Evolutionary conservation across 768 basidiomycete genomes (phyloP).

Genomic region (Leccinellum albellum): DNA sequence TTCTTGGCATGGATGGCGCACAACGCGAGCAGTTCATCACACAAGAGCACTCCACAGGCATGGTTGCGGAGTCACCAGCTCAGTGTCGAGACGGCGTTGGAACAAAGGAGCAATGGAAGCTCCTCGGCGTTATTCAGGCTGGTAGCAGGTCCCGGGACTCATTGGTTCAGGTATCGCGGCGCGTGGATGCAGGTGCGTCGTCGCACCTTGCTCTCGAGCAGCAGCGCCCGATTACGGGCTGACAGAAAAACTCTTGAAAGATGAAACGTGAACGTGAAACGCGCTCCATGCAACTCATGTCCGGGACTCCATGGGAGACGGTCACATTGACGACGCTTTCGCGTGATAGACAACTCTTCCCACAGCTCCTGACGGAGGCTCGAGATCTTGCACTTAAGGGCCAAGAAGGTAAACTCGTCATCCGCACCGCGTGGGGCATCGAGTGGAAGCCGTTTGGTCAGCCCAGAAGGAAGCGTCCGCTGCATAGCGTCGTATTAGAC

Average conservation of each 20-base stretch:
- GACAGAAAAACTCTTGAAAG: constrained; percentile 37
- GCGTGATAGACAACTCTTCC: constrained; percentile 77
- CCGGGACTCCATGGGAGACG: constrained; percentile 96
- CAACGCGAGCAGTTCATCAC: constrained; percentile 42
- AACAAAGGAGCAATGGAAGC: constrained; percentile 87
- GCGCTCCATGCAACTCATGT: constrained; percentile 85
- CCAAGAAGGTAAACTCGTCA: constrained; percentile 91
- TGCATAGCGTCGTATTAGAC: constrained; percentile 85
- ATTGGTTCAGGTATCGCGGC: constrained; percentile 84
- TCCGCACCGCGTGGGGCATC: constrained; percentile 94
- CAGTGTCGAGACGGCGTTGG: constrained; percentile 88
- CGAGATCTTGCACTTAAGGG: constrained; percentile 78
- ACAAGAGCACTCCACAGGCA: constrained; percentile 19
- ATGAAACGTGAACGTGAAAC: constrained; percentile 94
- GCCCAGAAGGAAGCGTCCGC: constrained; percentile 79
- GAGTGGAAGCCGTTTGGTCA: constrained; percentile 97
- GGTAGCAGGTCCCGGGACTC: constrained; percentile 93
- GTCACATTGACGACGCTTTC: constrained; percentile 92
- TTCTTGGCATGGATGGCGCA: constrained; percentile 94
- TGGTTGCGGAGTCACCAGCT: constrained; percentile 86
- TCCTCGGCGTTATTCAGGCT: constrained; percentile 86
- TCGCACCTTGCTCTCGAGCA: neutral
- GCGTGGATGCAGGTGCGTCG: constrained; percentile 90
- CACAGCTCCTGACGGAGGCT: constrained; percentile 81
- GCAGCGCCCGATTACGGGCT: neutral